phyloP scores from a whole-genome alignment of 139 green algal genomes.

The Eudorina sp. region DNA sequence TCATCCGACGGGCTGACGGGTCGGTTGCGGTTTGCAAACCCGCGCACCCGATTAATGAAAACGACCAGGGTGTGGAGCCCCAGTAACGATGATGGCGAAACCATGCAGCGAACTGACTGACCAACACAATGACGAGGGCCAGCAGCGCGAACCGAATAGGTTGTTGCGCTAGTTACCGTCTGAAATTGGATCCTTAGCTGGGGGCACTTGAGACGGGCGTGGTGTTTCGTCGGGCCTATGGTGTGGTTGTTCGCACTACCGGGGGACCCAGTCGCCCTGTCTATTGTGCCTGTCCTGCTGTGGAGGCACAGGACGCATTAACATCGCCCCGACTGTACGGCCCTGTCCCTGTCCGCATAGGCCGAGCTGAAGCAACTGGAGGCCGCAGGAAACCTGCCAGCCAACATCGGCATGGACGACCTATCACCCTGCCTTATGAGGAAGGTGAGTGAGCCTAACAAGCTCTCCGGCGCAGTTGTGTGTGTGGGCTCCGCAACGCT shows the following conservation, averaged over 20 bases:
- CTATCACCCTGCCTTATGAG: conserved; percentile 43
- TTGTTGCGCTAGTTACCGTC: too few relatives aligned
- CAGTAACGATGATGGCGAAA: background rate
- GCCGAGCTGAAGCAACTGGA: conserved; percentile 10
- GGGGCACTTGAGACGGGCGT: too few relatives aligned
- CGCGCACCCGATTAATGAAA: too few relatives aligned
- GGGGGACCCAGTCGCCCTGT: background rate
- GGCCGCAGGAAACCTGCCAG: background rate
- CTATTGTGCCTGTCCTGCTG: background rate
- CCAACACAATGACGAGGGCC: too few relatives aligned
- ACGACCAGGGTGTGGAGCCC: background rate
- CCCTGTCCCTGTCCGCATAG: background rate
- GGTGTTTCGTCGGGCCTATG: too few relatives aligned
- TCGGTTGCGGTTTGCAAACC: background rate
- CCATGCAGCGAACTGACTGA: background rate
- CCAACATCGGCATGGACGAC: background rate
- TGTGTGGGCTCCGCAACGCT: too few relatives aligned
- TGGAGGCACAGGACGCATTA: too few relatives aligned
- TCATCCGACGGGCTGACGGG: background rate
- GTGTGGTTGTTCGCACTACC: too few relatives aligned
- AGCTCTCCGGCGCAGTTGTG: too few relatives aligned
- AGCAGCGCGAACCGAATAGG: too few relatives aligned
- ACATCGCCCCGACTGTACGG: too few relatives aligned
- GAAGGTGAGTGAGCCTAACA: conserved; percentile 1
- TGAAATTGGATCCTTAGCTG: background rate